phyloP scores from a whole-genome alignment of 176 grass and related monocot genomes.

The Alopecurus myosuroides region DNA sequence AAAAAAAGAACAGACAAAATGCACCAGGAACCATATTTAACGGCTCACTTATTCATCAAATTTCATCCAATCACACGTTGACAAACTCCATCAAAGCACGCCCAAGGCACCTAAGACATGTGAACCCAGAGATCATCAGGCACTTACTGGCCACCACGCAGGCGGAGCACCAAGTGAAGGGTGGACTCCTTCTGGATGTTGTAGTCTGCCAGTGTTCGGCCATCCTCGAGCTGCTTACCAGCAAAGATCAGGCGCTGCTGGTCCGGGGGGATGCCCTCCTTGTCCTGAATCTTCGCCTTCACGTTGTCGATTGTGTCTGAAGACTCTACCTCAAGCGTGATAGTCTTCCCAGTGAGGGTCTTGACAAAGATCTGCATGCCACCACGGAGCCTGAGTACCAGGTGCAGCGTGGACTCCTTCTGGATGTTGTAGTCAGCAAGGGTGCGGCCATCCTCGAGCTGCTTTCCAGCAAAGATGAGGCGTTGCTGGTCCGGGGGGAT shows the following conservation, averaged over 20 bases:
- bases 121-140: not conserved
- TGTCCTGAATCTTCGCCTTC: conserved; percentile 80
- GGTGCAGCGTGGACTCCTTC: conserved; percentile 62
- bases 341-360: conserved; percentile 76
- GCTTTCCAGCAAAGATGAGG: conserved; percentile 58
- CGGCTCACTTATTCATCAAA: not conserved
- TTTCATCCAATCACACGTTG: not conserved
- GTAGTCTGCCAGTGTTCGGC: conserved; percentile 72
- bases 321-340: conserved; percentile 58
- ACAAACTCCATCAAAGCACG: not conserved
- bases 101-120: no score
- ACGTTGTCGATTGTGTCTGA: conserved; percentile 75
- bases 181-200: conserved; percentile 93
- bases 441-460: conserved; percentile 62
- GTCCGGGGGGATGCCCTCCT: conserved; percentile 76
- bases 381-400: conserved; percentile 60
- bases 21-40: not conserved
- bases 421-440: conserved; percentile 57
- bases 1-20: no score
- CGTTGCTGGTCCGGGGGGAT: conserved; percentile 72
- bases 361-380: conserved; percentile 82
- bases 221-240: conserved; percentile 77
- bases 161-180: conserved; percentile 51
- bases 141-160: conserved; percentile 13
- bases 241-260: conserved; percentile 70